phyloP scores from a whole-genome alignment of 139 green algal genomes.

The Zygnema circumcarinatum region DNA sequence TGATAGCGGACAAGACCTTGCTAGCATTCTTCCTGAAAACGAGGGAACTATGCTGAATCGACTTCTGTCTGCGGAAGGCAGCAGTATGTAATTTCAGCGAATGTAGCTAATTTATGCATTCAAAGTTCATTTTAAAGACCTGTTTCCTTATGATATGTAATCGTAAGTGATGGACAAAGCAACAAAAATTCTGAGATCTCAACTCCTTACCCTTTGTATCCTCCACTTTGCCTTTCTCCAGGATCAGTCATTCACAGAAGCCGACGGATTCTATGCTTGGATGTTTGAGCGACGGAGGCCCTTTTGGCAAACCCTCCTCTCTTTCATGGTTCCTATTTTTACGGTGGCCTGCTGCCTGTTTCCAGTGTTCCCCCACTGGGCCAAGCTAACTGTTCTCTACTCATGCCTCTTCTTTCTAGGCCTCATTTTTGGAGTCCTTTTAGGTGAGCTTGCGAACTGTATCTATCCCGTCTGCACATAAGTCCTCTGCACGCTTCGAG shows the following conservation, averaged over 20 bases:
- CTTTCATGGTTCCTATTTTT: conserved; percentile 50
- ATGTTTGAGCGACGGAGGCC: conserved; percentile 51
- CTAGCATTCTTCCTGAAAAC: no score
- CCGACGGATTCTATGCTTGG: conserved; percentile 65
- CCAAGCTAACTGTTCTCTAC: conserved; percentile 65
- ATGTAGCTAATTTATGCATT: no score
- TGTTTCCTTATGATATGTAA: no score
- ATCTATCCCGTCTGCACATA: neutral
- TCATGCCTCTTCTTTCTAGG: conserved; percentile 56
- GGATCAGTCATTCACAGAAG: conserved; percentile 32
- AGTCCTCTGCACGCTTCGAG: neutral
- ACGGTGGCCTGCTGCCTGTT: conserved; percentile 62
- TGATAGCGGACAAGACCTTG: no score
- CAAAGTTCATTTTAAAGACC: no score
- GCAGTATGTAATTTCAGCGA: no score
- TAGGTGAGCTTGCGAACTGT: conserved; percentile 39
- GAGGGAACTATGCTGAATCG: no score
- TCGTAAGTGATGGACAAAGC: no score
- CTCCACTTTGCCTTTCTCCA: neutral
- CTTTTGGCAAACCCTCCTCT: conserved; percentile 46
- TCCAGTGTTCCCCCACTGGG: conserved; percentile 61
- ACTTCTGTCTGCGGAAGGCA: no score
- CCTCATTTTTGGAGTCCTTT: conserved; percentile 59
- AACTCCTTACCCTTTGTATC: no score
- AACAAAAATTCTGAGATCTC: no score